Base-by-base conservation (phyloP, 805 yeast genomes). In the Kazachstania martiniae region DNA sequence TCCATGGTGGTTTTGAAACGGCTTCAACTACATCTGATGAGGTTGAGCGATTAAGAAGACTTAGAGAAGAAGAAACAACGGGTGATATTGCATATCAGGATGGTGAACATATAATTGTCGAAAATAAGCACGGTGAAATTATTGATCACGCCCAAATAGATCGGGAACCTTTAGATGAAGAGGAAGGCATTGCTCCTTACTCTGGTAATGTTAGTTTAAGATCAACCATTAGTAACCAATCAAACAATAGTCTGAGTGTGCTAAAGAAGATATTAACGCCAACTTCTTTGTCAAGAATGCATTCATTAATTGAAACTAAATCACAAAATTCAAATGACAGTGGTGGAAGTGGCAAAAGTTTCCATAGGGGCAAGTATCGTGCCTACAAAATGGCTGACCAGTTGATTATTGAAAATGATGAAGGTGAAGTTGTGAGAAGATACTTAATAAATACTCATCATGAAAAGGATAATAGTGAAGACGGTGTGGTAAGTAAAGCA, bases 401-500 rank as follows among this genome's bases (percentile, higher is more conserved):
- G 37, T 70, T 91, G 34, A 67, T 85, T 37, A 78, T 91, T 36
- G 98, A 89, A 56, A 82, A 86, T 47, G 83, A 73, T 28, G 94
- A 87, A 9, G 98, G 97, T 41, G 97, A 89, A 45, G 73, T 91
- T 35, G 63, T 91, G 28, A 74, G 95, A 49, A 67, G 94, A 33
- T 89, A 86, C 58, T 70, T 63, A 45, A 76, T 87, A 32, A 82
- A 77, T 46, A 68, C 72, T 3, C 84, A 76, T 42, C 39, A 33
- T 5, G 29, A 35, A 8, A 35, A 34, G n/a, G 26, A 26, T 5
- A 29, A 16, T 19, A 16, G 25, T 25, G 28, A 28, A 30, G 15
- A 42, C 32, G 27, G 52, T 2, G 51, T 59, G 2, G 54, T 72
- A 4, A 37, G 65, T 27, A 67, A 60, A 37, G 78, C 79, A 1